These are phyloP conservation scores for Mortierella sp. DNA, from an alignment of 371 early-diverging fungal genomes.

Conservation along the genomic window DNA sequence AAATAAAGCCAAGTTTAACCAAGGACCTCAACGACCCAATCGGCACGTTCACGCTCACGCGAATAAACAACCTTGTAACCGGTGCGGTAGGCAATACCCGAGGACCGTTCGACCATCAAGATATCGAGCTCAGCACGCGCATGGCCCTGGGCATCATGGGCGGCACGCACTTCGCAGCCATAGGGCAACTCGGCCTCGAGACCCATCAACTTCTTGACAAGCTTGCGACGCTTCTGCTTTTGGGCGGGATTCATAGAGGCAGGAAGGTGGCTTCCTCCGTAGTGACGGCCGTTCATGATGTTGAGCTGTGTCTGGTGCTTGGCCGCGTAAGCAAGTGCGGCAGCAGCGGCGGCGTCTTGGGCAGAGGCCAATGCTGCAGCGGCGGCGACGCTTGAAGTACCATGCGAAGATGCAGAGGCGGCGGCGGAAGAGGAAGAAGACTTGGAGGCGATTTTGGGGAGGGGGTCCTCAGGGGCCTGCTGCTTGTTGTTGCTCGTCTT, in stretches of 20 bases:
- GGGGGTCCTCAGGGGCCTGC: conserved; percentile 29
- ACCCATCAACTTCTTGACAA: conserved; percentile 40
- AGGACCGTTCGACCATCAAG: conserved; percentile 54
- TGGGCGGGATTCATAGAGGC: conserved; percentile 30
- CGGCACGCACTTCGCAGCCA: conserved; percentile 46
- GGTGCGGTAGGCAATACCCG: conserved; percentile 50
- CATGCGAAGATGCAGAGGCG: neutral
- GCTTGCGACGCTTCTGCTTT: conserved; percentile 33
- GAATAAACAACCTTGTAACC: conserved; percentile 58
- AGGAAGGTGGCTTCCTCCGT: conserved; percentile 57
- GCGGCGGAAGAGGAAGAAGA: conserved; percentile 1
- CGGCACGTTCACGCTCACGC: conserved; percentile 45
- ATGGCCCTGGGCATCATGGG: conserved; percentile 42
- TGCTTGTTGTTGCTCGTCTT: conserved; percentile 13
- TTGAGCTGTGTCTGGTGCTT: conserved; percentile 12
- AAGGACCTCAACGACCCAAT: conserved; percentile 51
- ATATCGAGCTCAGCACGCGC: conserved; percentile 53
- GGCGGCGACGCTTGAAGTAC: neutral
- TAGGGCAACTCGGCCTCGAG: conserved; percentile 55
- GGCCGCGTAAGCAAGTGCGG: neutral
- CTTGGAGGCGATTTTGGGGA: conserved; percentile 56
- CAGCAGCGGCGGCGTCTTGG: conserved; percentile 10
- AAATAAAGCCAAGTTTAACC: conserved; percentile 22
- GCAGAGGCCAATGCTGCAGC: neutral
- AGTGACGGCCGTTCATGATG: conserved; percentile 48